Evolutionary conservation across 129 eudicot genomes (phyloP), one percentile per base, ranked within the genome.

Genomic region (Flaveria trinervia): DNA sequence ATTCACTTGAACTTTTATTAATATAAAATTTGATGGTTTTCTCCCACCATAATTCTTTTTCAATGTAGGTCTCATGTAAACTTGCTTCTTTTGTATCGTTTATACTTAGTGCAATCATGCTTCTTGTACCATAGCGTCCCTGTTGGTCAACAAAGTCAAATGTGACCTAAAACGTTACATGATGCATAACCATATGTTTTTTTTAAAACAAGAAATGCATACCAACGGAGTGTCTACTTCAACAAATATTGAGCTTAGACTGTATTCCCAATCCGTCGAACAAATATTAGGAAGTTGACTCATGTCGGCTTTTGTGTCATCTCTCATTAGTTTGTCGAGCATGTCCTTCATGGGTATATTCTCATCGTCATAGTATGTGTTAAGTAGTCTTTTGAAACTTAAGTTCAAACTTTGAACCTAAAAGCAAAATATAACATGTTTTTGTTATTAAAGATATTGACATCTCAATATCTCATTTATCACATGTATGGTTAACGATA

Each of bases 111-210:
- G 78, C 90, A 56, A 89, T 80, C 51, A 88, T 92, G 84, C 97
- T 92, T 85, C 97, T 82, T 0, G 97, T 92, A 25, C 97, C 97
- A 43, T 92, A 87, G 23, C 85, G 73, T 2, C 97, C 97, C 96
- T 92, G 50, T 46, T 22, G n/a, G 77, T 60, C 13, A 75, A 33
- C 16, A 0, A 44, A 43, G 14, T 20, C 11, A 15, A 25, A 15
- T 3, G 22, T 65, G 9, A 65, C 44, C 12, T 23, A 23, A 20
- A 48, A 13, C 6, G 16, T 23, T 23, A 20, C 3, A 20, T 57
- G 28, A 57, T 57, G 2, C 20, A 23, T 22, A 59, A 11, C 36
- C 4, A 10, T 22, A 10, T 54, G 60, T 61, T 61, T 61, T 14
- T 26, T 14, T 43, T n/a, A 14, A 11, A n/a, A 36, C 7, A 8